A percentile compares a stretch with the other conserved stretches of the same genome.
Conservation (phyloP, 352 stramenopile genomes). For the Globisporangium uncinulatum region DNA sequence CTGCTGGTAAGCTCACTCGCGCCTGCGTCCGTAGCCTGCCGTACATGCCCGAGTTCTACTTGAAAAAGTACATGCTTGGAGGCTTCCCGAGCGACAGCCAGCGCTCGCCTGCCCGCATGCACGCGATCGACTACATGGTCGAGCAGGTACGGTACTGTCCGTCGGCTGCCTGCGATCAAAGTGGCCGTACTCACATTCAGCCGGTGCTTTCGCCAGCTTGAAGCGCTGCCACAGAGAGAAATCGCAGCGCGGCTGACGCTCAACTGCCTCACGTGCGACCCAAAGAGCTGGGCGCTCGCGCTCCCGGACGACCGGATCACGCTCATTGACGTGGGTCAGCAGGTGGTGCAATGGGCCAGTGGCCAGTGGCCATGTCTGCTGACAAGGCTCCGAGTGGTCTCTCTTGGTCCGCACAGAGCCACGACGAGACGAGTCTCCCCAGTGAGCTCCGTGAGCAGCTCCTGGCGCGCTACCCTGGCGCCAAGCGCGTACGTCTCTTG, state of each 20-base stretch:
- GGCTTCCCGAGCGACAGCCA: constrained; percentile 33
- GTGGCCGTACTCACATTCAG: background rate
- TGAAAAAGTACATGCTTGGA: constrained; percentile 65
- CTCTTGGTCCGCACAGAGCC: constrained; percentile 23
- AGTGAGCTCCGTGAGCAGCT: constrained; percentile 32
- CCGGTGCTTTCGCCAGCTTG: constrained; percentile 21
- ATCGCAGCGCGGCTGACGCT: constrained; percentile 62
- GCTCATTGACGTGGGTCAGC: constrained; percentile 42
- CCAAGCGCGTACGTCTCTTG: constrained; percentile 35
- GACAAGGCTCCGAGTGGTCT: background rate
- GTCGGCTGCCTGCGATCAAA: background rate
- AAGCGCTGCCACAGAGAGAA: constrained; percentile 54
- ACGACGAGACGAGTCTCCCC: constrained; percentile 51
- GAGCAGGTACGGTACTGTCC: constrained; percentile 30
- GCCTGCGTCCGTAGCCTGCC: constrained; percentile 28
- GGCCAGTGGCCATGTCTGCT: background rate
- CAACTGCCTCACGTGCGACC: constrained; percentile 39
- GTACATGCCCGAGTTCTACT: constrained; percentile 66
- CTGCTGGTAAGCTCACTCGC: background rate
- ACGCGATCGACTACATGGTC: constrained; percentile 63
- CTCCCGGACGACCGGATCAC: constrained; percentile 50
- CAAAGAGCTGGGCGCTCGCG: constrained; percentile 39
- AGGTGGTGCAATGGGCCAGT: too few species aligned
- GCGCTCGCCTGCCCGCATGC: constrained; percentile 18
- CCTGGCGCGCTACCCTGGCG: constrained; percentile 33